Evolutionary conservation across 2,329 filamentous ascomycete genomes (phyloP).

Genomic region (Neopestalotiopsis clavispora): DNA sequence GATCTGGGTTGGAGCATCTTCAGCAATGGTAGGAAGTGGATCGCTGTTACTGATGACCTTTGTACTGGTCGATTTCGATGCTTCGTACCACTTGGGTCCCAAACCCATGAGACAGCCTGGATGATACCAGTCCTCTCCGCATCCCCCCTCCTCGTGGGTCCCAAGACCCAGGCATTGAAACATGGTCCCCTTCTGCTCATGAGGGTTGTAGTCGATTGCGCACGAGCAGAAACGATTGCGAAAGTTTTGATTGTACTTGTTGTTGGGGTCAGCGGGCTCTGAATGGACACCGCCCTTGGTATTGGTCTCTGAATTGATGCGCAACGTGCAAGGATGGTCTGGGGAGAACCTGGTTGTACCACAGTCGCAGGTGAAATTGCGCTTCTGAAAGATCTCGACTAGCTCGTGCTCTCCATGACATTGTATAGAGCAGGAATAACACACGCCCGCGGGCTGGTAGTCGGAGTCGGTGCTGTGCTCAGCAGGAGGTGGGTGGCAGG

Average conservation of each 20-base stretch:
- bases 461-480: slow-evolving; percentile 56
- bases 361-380: slow-evolving; percentile 96
- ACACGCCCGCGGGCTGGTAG: slow-evolving; percentile 80
- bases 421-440: slow-evolving; percentile 95
- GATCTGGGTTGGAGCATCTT: slow-evolving; percentile 40
- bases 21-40: slow-evolving; percentile 53
- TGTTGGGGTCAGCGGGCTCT: slow-evolving; percentile 72
- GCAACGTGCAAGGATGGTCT: slow-evolving; percentile 75
- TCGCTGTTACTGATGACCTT: slow-evolving; percentile 25
- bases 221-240: slow-evolving; percentile 92
- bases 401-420: slow-evolving; percentile 95
- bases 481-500: slow-evolving; percentile 82
- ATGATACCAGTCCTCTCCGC: slow-evolving; percentile 98
- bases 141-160: slow-evolving; percentile 79
- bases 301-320: slow-evolving; percentile 74
- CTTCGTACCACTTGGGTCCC: slow-evolving; percentile 73
- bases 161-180: slow-evolving; percentile 93
- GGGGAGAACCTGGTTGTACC: slow-evolving; percentile 79
- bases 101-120: slow-evolving; percentile 88
- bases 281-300: slow-evolving; percentile 78
- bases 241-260: slow-evolving; percentile 97
- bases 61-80: slow-evolving; percentile 42
- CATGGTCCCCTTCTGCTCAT: slow-evolving; percentile 95
- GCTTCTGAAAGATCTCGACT: slow-evolving; percentile 94
- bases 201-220: slow-evolving; percentile 83